Evolutionary conservation across 75 land plant genomes (phyloP), one percentile per base, ranked within the genome.

Genomic region (Sequoia sempervirens): DNA sequence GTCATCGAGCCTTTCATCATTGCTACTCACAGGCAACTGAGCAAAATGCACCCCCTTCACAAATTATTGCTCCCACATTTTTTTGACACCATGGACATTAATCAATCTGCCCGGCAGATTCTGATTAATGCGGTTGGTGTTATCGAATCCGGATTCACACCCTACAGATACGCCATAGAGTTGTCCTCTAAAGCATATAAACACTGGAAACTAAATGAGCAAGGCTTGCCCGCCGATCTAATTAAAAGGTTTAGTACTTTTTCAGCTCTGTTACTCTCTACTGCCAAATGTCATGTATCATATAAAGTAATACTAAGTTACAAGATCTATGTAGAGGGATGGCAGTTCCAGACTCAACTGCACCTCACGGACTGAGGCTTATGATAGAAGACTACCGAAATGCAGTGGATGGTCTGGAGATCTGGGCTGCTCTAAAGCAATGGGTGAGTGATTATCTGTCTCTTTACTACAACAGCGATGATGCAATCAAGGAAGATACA

Each of bases 21-120:
- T 7, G 88, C 89, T 1, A 88, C 89, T n/a, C 72, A 88, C 52
- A 61, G 89, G 80, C 82, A 86, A 5, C 75, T 88, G 79, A 88
- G 89, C 58, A 45, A 38, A 20, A 72, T 88, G 83, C 88, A 88
- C 74, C 89, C 89, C 23, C 46, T 88, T 58, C 75, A 86, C 75
- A 72, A 50, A 20, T 32, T 87, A 11, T 54, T 86, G 18, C 32
- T 83, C 7, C 89, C 89, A 7, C 89, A 86, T 41, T 86, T 30
- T 80, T 41, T 68, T 58, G 87, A 86, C 83, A 88, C 89, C 53
- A 88, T 88, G 89, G 61, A 86, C 50, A 88, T 88, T 88, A 88
- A 88, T 66, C 69, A 32, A 15, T 17, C 37, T n/a, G 89, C 89
- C 9, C 52, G 89, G 26, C 68, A 80, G 10, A 38, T 10, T 4